Evolutionary conservation across 2,329 filamentous ascomycete species (phyloP).

Genomic region (Colletotrichum orchidophilum): DNA sequence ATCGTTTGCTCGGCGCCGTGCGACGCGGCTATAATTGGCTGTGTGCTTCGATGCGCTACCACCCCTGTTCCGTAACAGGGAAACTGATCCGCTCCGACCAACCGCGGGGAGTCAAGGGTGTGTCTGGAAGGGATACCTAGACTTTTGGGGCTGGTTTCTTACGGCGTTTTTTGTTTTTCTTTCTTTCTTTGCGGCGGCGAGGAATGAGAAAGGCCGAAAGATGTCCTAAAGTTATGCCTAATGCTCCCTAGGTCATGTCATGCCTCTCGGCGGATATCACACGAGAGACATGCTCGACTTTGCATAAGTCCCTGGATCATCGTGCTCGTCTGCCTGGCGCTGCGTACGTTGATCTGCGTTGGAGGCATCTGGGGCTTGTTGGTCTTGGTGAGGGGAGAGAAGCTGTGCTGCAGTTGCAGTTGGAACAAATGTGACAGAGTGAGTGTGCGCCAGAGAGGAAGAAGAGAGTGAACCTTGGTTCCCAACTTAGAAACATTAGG

Average conservation of each 20-base stretch:
- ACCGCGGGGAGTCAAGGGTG: not conserved
- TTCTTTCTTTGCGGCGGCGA: not conserved
- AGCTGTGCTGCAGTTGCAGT: not conserved
- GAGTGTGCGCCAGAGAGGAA: too few species aligned
- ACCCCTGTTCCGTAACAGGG: constrained; percentile 11
- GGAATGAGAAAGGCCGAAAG: not conserved
- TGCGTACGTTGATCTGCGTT: too few species aligned
- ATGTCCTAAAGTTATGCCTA: not conserved
- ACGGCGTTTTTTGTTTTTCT: too few species aligned
- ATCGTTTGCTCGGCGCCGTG: not conserved
- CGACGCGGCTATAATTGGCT: constrained; percentile 21
- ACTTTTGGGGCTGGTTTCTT: not conserved
- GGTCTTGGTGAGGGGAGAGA: not conserved
- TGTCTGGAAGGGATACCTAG: not conserved
- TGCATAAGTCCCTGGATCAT: not conserved
- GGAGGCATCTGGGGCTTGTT: not conserved
- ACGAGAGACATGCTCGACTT: not conserved
- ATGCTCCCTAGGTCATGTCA: not conserved
- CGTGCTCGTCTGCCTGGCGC: not conserved
- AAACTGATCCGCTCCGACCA: not conserved
- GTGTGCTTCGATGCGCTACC: not conserved
- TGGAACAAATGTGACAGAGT: not conserved
- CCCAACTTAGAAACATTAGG: not conserved
- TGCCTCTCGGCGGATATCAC: not conserved
- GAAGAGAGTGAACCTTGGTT: not conserved